phyloP scores from a whole-genome alignment of 257 asterid genomes.

The Ballota nigra region DNA sequence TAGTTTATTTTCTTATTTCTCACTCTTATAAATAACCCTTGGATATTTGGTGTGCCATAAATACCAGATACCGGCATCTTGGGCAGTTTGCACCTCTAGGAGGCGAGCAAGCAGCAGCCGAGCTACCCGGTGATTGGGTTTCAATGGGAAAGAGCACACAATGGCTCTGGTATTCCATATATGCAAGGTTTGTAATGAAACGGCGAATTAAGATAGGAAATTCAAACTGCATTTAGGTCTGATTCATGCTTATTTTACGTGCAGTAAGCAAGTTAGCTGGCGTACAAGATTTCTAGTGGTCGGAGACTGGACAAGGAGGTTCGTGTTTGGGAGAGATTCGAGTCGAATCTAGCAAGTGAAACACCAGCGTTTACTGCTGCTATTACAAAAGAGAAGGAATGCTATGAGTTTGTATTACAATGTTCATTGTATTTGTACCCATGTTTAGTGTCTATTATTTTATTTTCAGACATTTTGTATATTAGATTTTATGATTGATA shows the following conservation, averaged over 20 bases:
- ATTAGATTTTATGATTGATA: neutral
- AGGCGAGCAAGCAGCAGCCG: conserved; percentile 97
- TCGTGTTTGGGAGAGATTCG: conserved; percentile 87
- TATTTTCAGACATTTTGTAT: neutral
- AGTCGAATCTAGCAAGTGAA: conserved; percentile 63
- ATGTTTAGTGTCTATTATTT: neutral
- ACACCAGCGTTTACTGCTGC: neutral
- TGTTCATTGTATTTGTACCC: neutral
- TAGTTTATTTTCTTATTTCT: too few species aligned
- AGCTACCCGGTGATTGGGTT: conserved; percentile 99
- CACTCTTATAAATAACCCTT: too few species aligned
- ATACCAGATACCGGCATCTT: conserved; percentile 69
- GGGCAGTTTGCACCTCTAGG: conserved; percentile 98
- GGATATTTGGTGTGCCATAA: neutral
- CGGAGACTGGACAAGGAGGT: conserved; percentile 83
- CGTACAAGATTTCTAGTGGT: conserved; percentile 78
- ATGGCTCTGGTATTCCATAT: conserved; percentile 97
- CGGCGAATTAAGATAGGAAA: too few species aligned
- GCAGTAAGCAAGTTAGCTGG: conserved; percentile 99
- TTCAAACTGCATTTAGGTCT: neutral
- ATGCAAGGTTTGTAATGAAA: conserved; percentile 62
- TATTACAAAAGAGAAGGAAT: neutral
- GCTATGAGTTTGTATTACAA: neutral
- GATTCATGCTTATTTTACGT: neutral
- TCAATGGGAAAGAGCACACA: conserved; percentile 91